These are phyloP conservation scores for Colletotrichum tamarilloi DNA, from an alignment of 2,329 filamentous ascomycete species.

Conservation along the genomic window DNA sequence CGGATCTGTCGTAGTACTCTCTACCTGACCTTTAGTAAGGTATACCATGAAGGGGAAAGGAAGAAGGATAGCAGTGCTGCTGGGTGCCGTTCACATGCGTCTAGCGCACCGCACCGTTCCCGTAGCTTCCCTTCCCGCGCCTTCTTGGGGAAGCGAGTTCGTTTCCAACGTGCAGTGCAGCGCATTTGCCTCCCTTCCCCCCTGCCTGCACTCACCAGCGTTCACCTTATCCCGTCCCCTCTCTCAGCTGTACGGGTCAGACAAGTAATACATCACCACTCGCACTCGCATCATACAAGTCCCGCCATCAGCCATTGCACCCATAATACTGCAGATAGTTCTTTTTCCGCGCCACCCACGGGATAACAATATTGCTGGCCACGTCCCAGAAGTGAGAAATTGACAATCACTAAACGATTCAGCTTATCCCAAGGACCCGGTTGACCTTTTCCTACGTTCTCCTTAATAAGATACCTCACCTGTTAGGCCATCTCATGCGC, in stretches of 20 bases:
- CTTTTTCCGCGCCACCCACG: not conserved
- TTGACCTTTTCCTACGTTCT: not conserved
- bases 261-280: conserved; percentile 17
- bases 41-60: not conserved
- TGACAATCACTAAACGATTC: not conserved
- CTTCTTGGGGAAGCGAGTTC: conserved; percentile 22
- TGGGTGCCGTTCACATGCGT: conserved; percentile 27
- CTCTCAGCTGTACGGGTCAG: not conserved
- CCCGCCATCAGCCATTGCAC: too few relatives aligned
- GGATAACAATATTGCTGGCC: not conserved
- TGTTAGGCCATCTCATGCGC: not conserved
- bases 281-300: conserved; percentile 11
- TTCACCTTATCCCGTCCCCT: not conserved
- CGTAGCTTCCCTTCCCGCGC: conserved; percentile 2
- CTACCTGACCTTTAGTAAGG: not conserved
- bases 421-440: not conserved
- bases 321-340: not conserved
- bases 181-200: conserved; percentile 14
- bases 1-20: not conserved
- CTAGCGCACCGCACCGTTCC: conserved; percentile 10
- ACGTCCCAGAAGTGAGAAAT: not conserved
- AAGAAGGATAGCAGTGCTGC: not conserved
- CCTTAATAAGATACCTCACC: too few relatives aligned
- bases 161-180: conserved; percentile 30
- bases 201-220: not conserved